These are phyloP conservation scores for Xylaria sp. DNA, from an alignment of 2,329 filamentous ascomycete species.

Conservation along the genomic window DNA sequence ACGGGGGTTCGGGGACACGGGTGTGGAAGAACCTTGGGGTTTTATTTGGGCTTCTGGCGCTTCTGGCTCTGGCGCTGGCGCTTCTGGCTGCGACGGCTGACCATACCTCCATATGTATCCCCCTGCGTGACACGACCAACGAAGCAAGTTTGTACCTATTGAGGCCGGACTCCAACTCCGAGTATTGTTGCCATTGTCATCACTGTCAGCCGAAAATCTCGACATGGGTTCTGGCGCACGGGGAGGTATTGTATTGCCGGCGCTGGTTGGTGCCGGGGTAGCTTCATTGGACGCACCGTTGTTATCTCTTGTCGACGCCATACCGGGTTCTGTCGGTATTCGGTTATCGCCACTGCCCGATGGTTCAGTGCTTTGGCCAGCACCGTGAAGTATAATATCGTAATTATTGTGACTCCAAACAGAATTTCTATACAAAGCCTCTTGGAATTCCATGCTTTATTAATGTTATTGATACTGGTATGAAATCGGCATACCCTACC, in stretches of 20 bases:
- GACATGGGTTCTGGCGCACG: conserved; percentile 19
- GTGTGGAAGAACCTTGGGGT: too few species aligned
- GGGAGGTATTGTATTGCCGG: neutral
- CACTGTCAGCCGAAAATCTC: conserved; percentile 33
- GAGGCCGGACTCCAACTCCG: conserved; percentile 11
- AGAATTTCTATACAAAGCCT: conserved; percentile 31
- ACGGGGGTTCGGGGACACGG: too few species aligned
- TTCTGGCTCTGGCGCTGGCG: too few species aligned
- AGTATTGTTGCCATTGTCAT: conserved; percentile 24
- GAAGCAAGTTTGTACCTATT: conserved; percentile 18
- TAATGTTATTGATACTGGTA: neutral
- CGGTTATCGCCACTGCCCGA: too few species aligned
- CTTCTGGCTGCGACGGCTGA: too few species aligned
- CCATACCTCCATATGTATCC: too few species aligned
- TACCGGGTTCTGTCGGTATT: conserved; percentile 27
- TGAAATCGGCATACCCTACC: too few species aligned
- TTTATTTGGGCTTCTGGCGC: too few species aligned
- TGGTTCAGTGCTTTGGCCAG: too few species aligned
- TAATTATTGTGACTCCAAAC: conserved; percentile 32
- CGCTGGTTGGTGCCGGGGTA: too few species aligned
- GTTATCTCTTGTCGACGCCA: neutral
- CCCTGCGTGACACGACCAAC: neutral
- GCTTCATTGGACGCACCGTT: too few species aligned
- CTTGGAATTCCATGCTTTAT: conserved; percentile 27
- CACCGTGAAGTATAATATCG: conserved; percentile 28